Conservation (phyloP, 345 rosid species). For the Syzygium aromaticum region DNA sequence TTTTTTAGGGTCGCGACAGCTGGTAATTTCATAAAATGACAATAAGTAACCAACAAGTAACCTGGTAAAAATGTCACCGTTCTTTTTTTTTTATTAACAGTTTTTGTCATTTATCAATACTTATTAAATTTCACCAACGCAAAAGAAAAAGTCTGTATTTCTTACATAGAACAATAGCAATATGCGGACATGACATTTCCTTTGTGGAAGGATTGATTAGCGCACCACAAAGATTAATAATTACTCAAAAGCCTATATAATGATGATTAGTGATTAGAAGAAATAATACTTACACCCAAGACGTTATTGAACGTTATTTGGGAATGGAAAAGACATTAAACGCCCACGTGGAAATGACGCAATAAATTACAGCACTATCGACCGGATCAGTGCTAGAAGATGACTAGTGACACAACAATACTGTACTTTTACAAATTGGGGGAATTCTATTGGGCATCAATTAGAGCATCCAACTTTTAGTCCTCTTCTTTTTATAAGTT, state of each 20-base stretch:
- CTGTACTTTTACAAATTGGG: background rate
- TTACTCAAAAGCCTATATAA: background rate
- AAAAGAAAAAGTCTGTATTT: background rate
- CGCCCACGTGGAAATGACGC: background rate
- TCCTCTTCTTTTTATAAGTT: background rate
- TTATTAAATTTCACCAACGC: background rate
- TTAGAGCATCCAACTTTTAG: background rate
- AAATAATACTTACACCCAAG: background rate
- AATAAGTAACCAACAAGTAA: background rate
- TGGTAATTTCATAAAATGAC: background rate
- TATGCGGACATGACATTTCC: background rate
- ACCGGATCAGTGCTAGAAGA: background rate
- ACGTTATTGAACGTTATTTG: background rate
- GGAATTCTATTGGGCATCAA: background rate
- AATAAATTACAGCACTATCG: background rate
- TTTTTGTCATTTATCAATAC: background rate
- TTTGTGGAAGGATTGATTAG: background rate
- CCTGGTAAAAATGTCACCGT: background rate
- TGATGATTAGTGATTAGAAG: background rate
- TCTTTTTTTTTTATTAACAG: background rate
- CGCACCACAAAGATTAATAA: background rate
- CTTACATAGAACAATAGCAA: background rate
- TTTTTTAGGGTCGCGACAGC: too few relatives aligned
- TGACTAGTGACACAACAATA: background rate
- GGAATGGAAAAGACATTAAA: background rate